Conservation (phyloP, 2,329 filamentous ascomycete species). For the Lasiodiplodia citricola region DNA sequence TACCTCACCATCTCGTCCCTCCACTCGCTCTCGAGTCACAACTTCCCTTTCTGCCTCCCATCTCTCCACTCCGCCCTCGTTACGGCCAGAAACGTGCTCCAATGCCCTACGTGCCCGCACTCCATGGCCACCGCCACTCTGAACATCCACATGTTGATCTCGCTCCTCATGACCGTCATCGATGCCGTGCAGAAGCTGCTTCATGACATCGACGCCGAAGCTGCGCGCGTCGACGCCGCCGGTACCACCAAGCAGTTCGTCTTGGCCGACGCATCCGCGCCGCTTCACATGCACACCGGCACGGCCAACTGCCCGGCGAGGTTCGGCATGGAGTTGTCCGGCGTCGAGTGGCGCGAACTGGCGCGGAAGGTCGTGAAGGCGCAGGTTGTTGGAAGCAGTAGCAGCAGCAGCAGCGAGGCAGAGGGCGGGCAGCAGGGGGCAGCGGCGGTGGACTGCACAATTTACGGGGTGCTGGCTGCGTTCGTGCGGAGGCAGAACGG, state of each 20-base stretch:
- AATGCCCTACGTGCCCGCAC: slow-evolving; percentile 50
- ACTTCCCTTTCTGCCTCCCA: slow-evolving; percentile 51
- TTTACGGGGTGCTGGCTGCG: slow-evolving; percentile 44
- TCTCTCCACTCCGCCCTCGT: slow-evolving; percentile 49
- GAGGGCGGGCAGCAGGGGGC: slow-evolving; percentile 14
- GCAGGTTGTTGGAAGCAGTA: slow-evolving; percentile 41
- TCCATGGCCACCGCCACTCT: slow-evolving; percentile 51
- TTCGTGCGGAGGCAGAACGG: slow-evolving; percentile 49
- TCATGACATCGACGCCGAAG: slow-evolving; percentile 47
- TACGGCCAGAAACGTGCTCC: slow-evolving; percentile 46
- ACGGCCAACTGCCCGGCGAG: slow-evolving; percentile 49
- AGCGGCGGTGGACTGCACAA: slow-evolving; percentile 34
- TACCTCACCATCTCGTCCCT: slow-evolving; percentile 52
- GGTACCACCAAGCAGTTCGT: slow-evolving; percentile 49
- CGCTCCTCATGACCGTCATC: slow-evolving; percentile 49
- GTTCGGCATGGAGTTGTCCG: slow-evolving; percentile 51
- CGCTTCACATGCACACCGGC: slow-evolving; percentile 51
- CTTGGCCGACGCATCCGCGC: slow-evolving; percentile 49
- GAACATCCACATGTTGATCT: slow-evolving; percentile 50
- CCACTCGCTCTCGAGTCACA: slow-evolving; percentile 1
- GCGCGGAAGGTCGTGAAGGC: slow-evolving; percentile 53
- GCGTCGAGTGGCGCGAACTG: slow-evolving; percentile 50
- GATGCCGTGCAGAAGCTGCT: slow-evolving; percentile 51
- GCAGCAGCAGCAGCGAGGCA: slow-evolving; percentile 40
- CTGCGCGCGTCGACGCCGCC: slow-evolving; percentile 36